Base-by-base conservation (phyloP, 208 protist species). In the Wallacemonas sp. region DNA sequence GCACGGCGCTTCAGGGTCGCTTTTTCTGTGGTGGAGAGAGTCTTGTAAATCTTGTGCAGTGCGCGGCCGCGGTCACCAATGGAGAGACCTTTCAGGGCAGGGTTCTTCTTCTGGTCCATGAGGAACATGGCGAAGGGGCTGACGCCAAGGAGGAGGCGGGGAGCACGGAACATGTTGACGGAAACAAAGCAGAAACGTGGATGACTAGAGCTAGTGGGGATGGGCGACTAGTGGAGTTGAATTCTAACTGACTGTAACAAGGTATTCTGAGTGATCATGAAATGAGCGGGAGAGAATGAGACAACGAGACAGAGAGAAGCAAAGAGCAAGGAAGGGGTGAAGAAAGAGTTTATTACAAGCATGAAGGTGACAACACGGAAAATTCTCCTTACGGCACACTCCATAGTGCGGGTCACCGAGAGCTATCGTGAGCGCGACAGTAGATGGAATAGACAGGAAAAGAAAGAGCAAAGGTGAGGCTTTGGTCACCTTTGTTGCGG, bases 41-140 rank as follows among this genome's bases (percentile, higher is more conserved):
- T 66, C 66, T 90, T 91, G 74, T 96, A 96, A 78, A 96, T 88
- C 69, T 92, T 90, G 19, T 88, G 88, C 42, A 93, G 75, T 44
- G 84, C 66, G 12, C 73, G 67, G 2, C 77, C 90, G 2, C 90
- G 81, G 44, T 89, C 77, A 1, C 58, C 76, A 38, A 93, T 90
- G 42, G 82, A 62, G 30, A 83, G 64, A 17, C 86, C 90, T 46
- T 90, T 75, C 42, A 96, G 74, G 3, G 63, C 70, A 3, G 90
- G 82, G 68, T 96, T 92, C 63, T 76, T 92, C 70, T 88, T 90
- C 63, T 96, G 84, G 53, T 96, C 90, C 83, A 93, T 96, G 63
- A 96, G 66, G 45, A 96, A 96, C 33, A 96, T 65, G 21, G 90
- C 82, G 70, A 91, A 96, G 15, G 87, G 90, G 75, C 90, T 96